Conservation (phyloP, 805 yeast genomes). For the Diddensiella santjacobensis region DNA sequence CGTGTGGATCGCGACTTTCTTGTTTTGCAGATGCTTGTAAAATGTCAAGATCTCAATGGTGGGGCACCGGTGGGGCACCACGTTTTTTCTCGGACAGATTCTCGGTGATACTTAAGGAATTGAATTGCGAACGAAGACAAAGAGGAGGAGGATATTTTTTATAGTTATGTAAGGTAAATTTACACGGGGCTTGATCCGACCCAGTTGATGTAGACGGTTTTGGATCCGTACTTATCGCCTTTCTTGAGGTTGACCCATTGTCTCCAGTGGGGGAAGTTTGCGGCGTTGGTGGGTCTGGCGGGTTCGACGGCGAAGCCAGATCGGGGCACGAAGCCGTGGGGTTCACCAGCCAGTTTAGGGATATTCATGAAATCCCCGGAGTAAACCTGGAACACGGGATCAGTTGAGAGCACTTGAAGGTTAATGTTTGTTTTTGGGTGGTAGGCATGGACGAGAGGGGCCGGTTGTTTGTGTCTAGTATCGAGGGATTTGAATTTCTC, state of each 20-base stretch:
- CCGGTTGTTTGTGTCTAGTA: constrained; percentile 42
- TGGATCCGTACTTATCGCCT: constrained; percentile 53
- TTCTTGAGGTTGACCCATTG: constrained; percentile 45
- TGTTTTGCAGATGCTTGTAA: too few species aligned
- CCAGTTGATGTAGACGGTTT: constrained; percentile 31
- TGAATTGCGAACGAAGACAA: neutral
- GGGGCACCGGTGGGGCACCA: too few species aligned
- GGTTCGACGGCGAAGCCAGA: constrained; percentile 64
- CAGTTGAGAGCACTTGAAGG: constrained; percentile 50
- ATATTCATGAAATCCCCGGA: constrained; percentile 52
- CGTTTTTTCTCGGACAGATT: too few species aligned
- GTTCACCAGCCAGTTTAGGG: constrained; percentile 29
- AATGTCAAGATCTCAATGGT: too few species aligned
- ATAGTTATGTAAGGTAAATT: too few species aligned
- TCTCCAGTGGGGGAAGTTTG: constrained; percentile 45
- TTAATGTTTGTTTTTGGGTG: constrained; percentile 44
- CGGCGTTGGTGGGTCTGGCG: constrained; percentile 54
- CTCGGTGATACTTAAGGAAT: too few species aligned
- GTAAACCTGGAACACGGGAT: constrained; percentile 63
- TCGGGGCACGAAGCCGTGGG: constrained; percentile 31
- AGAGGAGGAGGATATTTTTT: neutral
- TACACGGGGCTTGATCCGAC: constrained; percentile 8
- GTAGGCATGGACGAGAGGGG: constrained; percentile 40
- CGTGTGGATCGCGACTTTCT: too few species aligned
- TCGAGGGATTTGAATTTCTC: constrained; percentile 37